phyloP scores from a whole-genome alignment of 2,329 filamentous ascomycete species.

The Septoria linicola region DNA sequence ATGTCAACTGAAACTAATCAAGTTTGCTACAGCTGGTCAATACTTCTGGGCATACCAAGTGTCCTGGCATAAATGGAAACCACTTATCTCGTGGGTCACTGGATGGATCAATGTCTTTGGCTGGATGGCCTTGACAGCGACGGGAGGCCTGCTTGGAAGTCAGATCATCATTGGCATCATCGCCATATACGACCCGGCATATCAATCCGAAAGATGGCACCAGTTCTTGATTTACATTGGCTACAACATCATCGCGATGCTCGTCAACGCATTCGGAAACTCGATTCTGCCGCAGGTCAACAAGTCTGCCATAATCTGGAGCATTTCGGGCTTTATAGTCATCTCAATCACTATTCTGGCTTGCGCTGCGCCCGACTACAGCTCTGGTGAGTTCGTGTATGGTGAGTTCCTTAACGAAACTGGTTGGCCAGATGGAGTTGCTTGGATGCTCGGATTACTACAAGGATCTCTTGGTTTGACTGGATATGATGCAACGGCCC shows the following conservation, averaged over 20 bases:
- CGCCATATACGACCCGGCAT: slow-evolving; percentile 59
- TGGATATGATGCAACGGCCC: slow-evolving; percentile 55
- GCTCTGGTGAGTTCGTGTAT: slow-evolving; percentile 65
- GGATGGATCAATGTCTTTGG: slow-evolving; percentile 73
- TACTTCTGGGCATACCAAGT: slow-evolving; percentile 73
- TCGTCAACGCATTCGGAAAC: slow-evolving; percentile 66
- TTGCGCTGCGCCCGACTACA: slow-evolving; percentile 64
- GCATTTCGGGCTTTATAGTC: slow-evolving; percentile 64
- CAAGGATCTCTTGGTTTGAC: slow-evolving; percentile 39
- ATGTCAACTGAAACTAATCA: no score
- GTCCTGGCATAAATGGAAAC: slow-evolving; percentile 59
- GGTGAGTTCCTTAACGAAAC: slow-evolving; percentile 62
- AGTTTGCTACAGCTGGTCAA: slow-evolving; percentile 44
- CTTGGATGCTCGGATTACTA: slow-evolving; percentile 47
- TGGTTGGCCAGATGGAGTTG: slow-evolving; percentile 42
- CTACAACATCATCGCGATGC: slow-evolving; percentile 60
- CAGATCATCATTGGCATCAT: slow-evolving; percentile 67
- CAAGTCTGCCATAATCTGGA: slow-evolving; percentile 70
- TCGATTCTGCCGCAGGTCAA: slow-evolving; percentile 63
- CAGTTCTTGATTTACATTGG: slow-evolving; percentile 71
- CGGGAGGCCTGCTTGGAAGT: slow-evolving; percentile 65
- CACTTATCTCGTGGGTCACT: slow-evolving; percentile 66
- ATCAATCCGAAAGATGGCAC: slow-evolving; percentile 63
- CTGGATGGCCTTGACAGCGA: slow-evolving; percentile 67
- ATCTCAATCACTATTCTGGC: slow-evolving; percentile 69